Base-by-base conservation (phyloP, 2,329 filamentous ascomycete genomes). In the Pseudophaeomoniella oleicola region DNA sequence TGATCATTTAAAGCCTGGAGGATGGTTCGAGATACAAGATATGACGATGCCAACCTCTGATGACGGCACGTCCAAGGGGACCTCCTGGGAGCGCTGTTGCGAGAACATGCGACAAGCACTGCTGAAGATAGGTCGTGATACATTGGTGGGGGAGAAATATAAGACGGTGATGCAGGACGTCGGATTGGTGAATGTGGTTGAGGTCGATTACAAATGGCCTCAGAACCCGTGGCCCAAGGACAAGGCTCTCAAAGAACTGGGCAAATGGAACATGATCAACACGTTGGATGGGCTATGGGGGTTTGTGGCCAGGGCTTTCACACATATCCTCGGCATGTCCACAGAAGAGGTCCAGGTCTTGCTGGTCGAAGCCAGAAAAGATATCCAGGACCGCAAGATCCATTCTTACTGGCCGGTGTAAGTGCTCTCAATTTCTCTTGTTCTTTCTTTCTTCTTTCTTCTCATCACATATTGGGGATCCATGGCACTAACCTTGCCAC, bases 21-120 rank as follows among this genome's bases (percentile, higher is more conserved):
- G 60, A 16, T 62, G 51, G 46, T 48, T 65, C n/a, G 63, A 68
- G 32, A 49, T 49, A 22, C 46, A 52, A 17, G 53, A 64, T 16
- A 44, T 55, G 37, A 52, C 48, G 16, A 50, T 53, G 4, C 35
- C 48, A 22, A 38, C 31, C 3, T 12, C 17, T 13, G 39, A 44
- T 9, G 22, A n/a, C 29, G 38, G 42, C 6, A 35, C 45, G 4
- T 34, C 53, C 30, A 43, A 48, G 40, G n/a, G n/a, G n/a, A n/a
- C n/a, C n/a, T n/a, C n/a, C n/a, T 47, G 47, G 19, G 52, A 50
- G 34, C 36, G 41, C 15, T n/a, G n/a, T n/a, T n/a, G n/a, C n/a
- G n/a, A n/a, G n/a, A n/a, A n/a, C n/a, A n/a, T n/a, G n/a, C n/a
- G n/a, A n/a, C n/a, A n/a, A n/a, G n/a, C n/a, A n/a, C 30, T 42